Evolutionary conservation across 164 flowering plant genomes (phyloP).

Genomic region (Umbellularia californica): DNA sequence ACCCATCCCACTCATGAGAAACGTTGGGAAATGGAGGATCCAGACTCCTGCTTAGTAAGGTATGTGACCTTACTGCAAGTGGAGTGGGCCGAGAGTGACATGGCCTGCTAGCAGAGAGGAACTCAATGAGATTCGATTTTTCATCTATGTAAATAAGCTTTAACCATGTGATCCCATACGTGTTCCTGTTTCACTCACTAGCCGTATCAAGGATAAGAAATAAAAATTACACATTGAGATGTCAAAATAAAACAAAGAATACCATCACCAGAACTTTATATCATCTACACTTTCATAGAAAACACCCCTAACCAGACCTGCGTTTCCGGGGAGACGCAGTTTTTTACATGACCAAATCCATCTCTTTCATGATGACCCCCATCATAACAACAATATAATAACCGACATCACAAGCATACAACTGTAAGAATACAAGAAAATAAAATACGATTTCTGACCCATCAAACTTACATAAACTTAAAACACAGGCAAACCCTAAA

Average conservation of each 20-base stretch:
- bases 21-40: too few relatives aligned
- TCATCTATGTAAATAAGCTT: too few relatives aligned
- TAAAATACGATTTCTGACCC: background rate
- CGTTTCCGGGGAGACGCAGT: background rate
- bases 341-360: conserved; percentile 1
- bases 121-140: too few relatives aligned
- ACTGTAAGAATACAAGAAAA: conserved; percentile 5
- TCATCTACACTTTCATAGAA: conserved; percentile 6
- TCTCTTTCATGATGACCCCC: background rate
- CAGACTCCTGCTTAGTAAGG: too few relatives aligned
- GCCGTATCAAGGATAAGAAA: too few relatives aligned
- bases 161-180: too few relatives aligned
- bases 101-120: too few relatives aligned
- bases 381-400: background rate
- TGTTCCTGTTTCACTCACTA: too few relatives aligned
- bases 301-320: conserved; percentile 1
- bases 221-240: too few relatives aligned
- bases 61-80: too few relatives aligned
- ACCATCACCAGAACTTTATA: conserved; percentile 1
- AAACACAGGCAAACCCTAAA: conserved; percentile 11
- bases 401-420: conserved; percentile 6
- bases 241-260: background rate
- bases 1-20: too few relatives aligned
- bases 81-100: too few relatives aligned
- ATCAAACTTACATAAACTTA: conserved; percentile 7